A percentile compares a stretch with the other conserved stretches of the same genome.
Evolutionary conservation across 2,329 filamentous ascomycete genomes (phyloP).

Genomic region (Raffaelea arxii): DNA sequence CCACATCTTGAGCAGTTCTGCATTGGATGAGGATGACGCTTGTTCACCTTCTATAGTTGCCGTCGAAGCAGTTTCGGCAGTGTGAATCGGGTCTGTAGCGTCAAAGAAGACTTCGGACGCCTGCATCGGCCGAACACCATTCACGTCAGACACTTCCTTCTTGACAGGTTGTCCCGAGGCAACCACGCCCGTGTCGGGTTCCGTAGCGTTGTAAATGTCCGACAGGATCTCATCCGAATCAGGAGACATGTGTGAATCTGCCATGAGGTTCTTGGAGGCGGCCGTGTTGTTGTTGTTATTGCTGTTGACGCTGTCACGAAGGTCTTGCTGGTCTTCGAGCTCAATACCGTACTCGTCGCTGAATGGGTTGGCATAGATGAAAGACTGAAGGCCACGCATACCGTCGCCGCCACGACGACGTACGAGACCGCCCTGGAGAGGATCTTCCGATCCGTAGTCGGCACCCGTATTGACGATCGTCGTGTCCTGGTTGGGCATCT

Average conservation of each 20-base stretch:
- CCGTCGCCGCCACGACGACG: conserved; percentile 39
- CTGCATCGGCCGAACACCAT: no score
- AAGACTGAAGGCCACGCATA: conserved; percentile 33
- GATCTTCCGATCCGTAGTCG: conserved; percentile 20
- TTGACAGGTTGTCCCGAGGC: no score
- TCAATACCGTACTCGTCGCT: conserved; percentile 46
- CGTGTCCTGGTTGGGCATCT: conserved; percentile 40
- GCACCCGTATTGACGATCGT: conserved; percentile 50
- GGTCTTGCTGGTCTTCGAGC: conserved; percentile 21
- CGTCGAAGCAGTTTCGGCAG: no score
- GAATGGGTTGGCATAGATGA: conserved; percentile 49
- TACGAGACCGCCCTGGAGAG: conserved; percentile 31
- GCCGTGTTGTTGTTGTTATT: conserved; percentile 29
- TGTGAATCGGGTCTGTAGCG: conserved; percentile 5
- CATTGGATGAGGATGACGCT: no score
- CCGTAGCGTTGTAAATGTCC: conserved; percentile 35
- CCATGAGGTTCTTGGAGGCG: conserved; percentile 26
- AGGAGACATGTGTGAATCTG: no score
- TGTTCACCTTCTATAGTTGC: no score
- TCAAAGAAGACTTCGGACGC: conserved; percentile 13
- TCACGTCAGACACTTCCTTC: no score
- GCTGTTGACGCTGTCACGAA: no score
- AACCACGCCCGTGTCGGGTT: conserved; percentile 20
- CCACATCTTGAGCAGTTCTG: no score
- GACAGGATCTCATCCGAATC: conserved; percentile 38